Evolutionary conservation across 805 yeast species (phyloP).

Genomic region (Metschnikowia chrysomelidarum): DNA sequence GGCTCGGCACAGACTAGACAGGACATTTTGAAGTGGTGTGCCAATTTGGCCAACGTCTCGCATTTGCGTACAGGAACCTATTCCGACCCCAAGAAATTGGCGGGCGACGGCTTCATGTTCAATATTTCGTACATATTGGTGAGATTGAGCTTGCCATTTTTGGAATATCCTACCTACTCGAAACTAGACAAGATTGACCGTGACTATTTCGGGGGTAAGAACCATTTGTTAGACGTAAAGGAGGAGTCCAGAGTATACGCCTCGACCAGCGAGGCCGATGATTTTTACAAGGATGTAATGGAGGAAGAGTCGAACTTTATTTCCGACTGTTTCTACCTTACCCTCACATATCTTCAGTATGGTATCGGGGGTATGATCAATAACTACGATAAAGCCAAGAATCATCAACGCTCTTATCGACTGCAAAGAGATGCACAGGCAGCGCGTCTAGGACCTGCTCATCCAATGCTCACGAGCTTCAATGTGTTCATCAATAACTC

Average conservation of each 20-base stretch:
- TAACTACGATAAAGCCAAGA: constrained; percentile 51
- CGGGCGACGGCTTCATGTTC: constrained; percentile 79
- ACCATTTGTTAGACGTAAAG: constrained; percentile 55
- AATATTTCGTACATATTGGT: constrained; percentile 69
- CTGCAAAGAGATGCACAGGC: constrained; percentile 24
- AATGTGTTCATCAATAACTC: constrained; percentile 43
- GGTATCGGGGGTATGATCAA: constrained; percentile 81
- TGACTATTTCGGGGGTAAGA: constrained; percentile 57
- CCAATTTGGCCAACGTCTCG: constrained; percentile 71
- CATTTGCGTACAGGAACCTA: constrained; percentile 88
- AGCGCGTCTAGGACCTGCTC: constrained; percentile 12
- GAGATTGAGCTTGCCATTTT: constrained; percentile 79
- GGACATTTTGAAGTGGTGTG: constrained; percentile 65
- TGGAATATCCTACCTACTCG: constrained; percentile 55
- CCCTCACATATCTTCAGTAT: constrained; percentile 77
- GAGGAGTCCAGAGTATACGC: constrained; percentile 86
- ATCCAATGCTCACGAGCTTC: constrained; percentile 21
- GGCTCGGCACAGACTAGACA: constrained; percentile 65
- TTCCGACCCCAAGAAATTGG: constrained; percentile 61
- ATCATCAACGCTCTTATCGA: constrained; percentile 48
- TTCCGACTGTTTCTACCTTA: constrained; percentile 83
- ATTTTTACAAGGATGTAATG: constrained; percentile 45
- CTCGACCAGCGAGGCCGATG: constrained; percentile 66
- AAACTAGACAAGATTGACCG: constrained; percentile 78
- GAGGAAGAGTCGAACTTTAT: constrained; percentile 66